Base-by-base conservation (phyloP, 2,329 filamentous ascomycete species). In the Phyllosticta capitalensis region DNA sequence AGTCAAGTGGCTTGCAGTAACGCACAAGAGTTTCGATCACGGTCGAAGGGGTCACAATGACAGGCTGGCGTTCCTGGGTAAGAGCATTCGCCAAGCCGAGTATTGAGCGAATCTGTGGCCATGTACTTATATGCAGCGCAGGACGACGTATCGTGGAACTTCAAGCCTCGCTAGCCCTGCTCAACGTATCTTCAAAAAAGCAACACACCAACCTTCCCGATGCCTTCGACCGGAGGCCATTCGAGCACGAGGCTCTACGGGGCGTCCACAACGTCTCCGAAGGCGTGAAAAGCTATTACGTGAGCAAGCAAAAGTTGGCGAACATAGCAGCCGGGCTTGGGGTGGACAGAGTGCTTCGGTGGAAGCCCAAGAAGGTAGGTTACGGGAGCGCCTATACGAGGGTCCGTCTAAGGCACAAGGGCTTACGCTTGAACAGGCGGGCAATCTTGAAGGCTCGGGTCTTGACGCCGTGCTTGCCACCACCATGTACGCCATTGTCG, bases 11-110 rank as follows among this genome's bases (percentile, higher is more conserved):
- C 78, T 97, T 68, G 92, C 92, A 28, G 84, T 99, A 59, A 99
- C 94, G 65, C 94, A 97, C 75, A 97, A 97, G 83, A 96, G 91
- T 75, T 97, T 96, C 70, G 92, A 99, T 71, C 91, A 97, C 70
- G 94, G 92, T 56, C 81, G 90, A 69, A 86, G 92, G 79, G 92
- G 92, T 0, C 96, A 92, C 77, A 99, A 99, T 72, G 92, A 96
- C 69, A 84, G 90, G 63, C 78, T 99, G 73, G 89, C 91, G n/a
- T 91, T 89, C 69, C 78, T 95, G 58, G 92, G 90, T 95, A 82
- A 61, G 45, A 30, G 48, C 48, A 28, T 28, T 17, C 26, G 17
- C 2, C n/a, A 19, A 5, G 3, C 20, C 7, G 50, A 28, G 26
- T 26, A 58, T 49, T 28, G 38, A 45, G 38, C 20, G 14, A 52